A percentile compares a stretch with the other conserved stretches of the same genome.
phyloP scores from a whole-genome alignment of 331 rosid genomes.

The Malus hybrid region DNA sequence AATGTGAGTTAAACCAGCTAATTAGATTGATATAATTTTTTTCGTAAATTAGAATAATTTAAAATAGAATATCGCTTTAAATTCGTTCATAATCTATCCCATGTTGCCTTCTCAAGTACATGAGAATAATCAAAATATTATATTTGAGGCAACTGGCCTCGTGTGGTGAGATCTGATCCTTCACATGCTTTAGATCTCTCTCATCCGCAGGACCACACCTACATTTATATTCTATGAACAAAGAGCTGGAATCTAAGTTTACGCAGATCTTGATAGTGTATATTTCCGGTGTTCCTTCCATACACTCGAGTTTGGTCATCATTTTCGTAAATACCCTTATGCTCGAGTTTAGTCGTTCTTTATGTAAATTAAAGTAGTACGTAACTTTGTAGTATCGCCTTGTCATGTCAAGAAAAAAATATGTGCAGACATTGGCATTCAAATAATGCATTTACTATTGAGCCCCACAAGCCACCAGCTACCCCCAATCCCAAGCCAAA shows the following conservation, averaged over 20 bases:
- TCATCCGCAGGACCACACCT: not conserved
- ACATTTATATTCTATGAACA: too few species aligned
- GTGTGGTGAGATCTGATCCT: constrained; percentile 14
- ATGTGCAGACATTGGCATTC: not conserved
- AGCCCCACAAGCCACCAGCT: constrained; percentile 3
- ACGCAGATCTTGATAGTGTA: not conserved
- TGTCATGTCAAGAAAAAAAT: too few species aligned
- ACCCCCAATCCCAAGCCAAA: not conserved
- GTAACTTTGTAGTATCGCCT: too few species aligned
- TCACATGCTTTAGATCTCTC: constrained; percentile 27
- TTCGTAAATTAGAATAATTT: too few species aligned
- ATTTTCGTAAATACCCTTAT: too few species aligned
- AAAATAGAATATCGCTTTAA: too few species aligned
- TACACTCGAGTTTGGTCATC: not conserved
- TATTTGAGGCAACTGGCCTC: constrained; percentile 11
- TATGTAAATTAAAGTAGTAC: too few species aligned
- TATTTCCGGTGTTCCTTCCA: not conserved
- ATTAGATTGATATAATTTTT: too few species aligned
- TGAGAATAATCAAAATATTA: constrained; percentile 18
- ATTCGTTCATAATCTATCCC: not conserved
- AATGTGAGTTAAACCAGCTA: too few species aligned
- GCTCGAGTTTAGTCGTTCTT: not conserved
- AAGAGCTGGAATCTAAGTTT: too few species aligned
- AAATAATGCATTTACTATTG: not conserved
- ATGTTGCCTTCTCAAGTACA: not conserved